Conservation (phyloP, 257 asterid species). For the Primulina tabacum region DNA sequence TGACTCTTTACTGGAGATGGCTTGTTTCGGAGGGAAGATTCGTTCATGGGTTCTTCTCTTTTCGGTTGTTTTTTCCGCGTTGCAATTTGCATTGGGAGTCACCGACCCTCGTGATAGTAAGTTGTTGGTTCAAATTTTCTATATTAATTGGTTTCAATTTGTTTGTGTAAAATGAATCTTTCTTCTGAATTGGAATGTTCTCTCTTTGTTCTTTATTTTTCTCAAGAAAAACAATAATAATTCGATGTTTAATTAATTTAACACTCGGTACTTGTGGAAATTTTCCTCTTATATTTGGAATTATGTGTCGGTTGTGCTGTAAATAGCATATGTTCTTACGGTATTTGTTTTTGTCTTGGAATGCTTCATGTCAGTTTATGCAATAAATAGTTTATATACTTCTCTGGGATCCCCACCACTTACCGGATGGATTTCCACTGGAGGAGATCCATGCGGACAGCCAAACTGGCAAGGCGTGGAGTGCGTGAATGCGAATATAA, state of each 20-base stretch:
- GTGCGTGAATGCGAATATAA: constrained; percentile 72
- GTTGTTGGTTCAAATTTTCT: neutral
- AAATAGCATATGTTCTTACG: neutral
- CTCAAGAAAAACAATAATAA: neutral
- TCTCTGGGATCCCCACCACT: constrained; percentile 66
- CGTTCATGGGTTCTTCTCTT: constrained; percentile 39
- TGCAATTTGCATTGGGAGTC: constrained; percentile 44
- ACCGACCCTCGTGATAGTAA: constrained; percentile 92
- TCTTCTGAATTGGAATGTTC: neutral
- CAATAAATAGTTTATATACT: constrained; percentile 63
- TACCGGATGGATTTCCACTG: constrained; percentile 68
- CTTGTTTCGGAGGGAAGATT: constrained; percentile 34
- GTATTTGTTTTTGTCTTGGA: neutral
- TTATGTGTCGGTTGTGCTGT: neutral
- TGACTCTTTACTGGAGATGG: constrained; percentile 40
- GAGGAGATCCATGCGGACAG: constrained; percentile 94
- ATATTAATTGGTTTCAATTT: neutral
- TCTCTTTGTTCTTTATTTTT: constrained; percentile 12
- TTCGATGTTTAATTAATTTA: neutral
- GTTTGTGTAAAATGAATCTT: neutral
- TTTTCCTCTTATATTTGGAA: neutral
- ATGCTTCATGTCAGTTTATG: constrained; percentile 53
- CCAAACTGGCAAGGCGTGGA: constrained; percentile 81
- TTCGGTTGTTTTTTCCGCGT: constrained; percentile 32
- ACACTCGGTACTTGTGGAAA: neutral